A percentile compares a stretch with the other conserved stretches of the same genome.
phyloP scores from a whole-genome alignment of 2,329 filamentous ascomycete genomes.

The Coniochaeta sp. region DNA sequence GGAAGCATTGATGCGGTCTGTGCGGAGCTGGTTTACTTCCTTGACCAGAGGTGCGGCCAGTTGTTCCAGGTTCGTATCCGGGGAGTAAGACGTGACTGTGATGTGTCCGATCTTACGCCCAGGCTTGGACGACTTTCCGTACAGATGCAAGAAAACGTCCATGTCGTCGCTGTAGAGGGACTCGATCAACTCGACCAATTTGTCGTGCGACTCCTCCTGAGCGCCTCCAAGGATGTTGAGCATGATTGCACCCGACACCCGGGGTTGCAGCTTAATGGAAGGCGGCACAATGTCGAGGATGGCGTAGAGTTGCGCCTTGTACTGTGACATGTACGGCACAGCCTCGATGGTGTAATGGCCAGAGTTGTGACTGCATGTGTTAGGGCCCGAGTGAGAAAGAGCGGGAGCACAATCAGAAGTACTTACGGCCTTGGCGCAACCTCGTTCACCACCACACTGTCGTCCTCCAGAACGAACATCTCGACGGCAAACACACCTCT shows the following conservation, averaged over 20 bases:
- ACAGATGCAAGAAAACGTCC: conserved; percentile 68
- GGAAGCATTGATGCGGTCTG: conserved; percentile 40
- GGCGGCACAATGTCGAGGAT: conserved; percentile 63
- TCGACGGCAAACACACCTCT: conserved; percentile 95
- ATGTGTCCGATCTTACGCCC: conserved; percentile 95
- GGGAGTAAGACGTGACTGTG: conserved; percentile 65
- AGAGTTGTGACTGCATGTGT: conserved; percentile 63
- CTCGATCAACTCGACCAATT: conserved; percentile 39
- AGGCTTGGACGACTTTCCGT: conserved; percentile 83
- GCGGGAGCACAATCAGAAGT: conserved; percentile 23
- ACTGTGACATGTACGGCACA: conserved; percentile 80
- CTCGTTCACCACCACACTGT: conserved; percentile 73
- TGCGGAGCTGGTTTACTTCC: conserved; percentile 51
- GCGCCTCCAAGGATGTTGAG: conserved; percentile 72
- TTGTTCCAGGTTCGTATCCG: conserved; percentile 54
- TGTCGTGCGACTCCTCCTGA: conserved; percentile 53
- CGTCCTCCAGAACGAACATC: conserved; percentile 78
- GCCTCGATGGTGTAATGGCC: conserved; percentile 95
- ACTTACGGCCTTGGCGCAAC: conserved; percentile 60
- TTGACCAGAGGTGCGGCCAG: conserved; percentile 63
- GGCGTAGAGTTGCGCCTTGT: conserved; percentile 79
- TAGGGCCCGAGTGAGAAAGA: no score
- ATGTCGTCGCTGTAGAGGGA: conserved; percentile 34
- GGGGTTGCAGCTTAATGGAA: conserved; percentile 46
- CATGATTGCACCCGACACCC: conserved; percentile 63